Evolutionary conservation across 2,329 filamentous ascomycete species (phyloP), one percentile per base, ranked within the genome.

Genomic region (Fusarium newnesense): DNA sequence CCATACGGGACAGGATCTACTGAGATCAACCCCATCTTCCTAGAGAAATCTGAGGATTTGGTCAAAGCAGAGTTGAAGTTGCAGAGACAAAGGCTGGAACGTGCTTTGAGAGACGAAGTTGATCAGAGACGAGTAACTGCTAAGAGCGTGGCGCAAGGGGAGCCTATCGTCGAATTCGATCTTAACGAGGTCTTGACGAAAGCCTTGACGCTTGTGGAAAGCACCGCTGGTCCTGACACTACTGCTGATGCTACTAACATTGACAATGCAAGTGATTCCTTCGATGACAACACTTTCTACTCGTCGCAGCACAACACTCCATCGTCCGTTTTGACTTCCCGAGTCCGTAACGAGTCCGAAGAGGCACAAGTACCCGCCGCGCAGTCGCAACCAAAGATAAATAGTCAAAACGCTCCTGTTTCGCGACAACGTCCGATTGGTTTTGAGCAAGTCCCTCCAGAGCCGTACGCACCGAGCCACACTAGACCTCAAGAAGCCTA

Each of bases 271-370:
- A 93, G 88, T 87, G 94, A 96, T 82, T 96, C 94, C 40, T 94
- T 95, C 84, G 95, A 98, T 83, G 93, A 97, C 81, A 95, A 97
- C 80, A 96, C 95, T 44, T 97, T 97, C 83, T 98, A 98, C 86
- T 98, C 96, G 75, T 98, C 95, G 84, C 94, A 93, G 84, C 92
- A 95, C 85, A 93, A 95, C 81, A 97, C 95, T 73, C 89, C 89
- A 68, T 86, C 89, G 63, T 87, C 86, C 36, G 84, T 83, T 56
- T 83, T 84, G 67, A 84, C 84, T 43, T 83, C 86, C 34, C 84
- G 84, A 65, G 77, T 84, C 84, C 89, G 80, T 86, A 88, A 80
- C 76, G 80, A 80, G 69, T 81, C 82, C 67, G 81, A 81, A 75
- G 81, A 83, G 47, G 63, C 64, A 13, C 76, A 73, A 61, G 50